Conservation (phyloP, 2,329 filamentous ascomycete species). For the Sporothrix inflata region DNA sequence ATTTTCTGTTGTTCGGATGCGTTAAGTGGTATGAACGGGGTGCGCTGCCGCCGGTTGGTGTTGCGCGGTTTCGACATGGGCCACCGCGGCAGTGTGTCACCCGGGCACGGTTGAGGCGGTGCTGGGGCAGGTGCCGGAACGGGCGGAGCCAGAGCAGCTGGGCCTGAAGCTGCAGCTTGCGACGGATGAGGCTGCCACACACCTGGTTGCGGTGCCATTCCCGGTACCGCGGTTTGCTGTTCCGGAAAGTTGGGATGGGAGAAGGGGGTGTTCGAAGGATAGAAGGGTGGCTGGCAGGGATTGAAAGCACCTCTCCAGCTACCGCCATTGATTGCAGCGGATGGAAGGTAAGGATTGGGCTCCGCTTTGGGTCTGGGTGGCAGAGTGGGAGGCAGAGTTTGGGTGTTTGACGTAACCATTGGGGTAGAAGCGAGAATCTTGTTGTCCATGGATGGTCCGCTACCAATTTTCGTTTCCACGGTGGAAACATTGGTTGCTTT, state of each 20-base stretch:
- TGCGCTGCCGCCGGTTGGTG: not conserved
- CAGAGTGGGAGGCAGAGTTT: not conserved
- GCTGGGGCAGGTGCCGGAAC: not conserved
- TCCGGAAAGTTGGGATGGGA: not conserved
- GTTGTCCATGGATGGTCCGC: not conserved
- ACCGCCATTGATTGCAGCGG: not conserved
- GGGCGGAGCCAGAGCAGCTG: not conserved
- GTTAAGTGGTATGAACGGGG: slow-evolving; percentile 20
- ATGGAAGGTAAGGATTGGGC: not conserved
- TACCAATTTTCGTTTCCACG: not conserved
- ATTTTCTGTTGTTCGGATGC: slow-evolving; percentile 32
- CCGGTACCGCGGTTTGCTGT: not conserved
- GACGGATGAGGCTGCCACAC: not conserved
- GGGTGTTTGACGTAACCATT: not conserved
- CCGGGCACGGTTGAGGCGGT: not conserved
- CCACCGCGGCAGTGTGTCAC: not conserved
- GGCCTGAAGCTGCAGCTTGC: not conserved
- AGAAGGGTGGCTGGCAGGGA: not conserved
- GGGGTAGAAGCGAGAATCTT: no score
- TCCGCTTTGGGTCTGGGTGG: not conserved
- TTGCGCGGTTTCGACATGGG: not conserved
- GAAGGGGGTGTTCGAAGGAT: not conserved
- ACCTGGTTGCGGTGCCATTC: not conserved
- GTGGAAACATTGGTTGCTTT: not conserved
- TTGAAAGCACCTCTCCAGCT: not conserved